phyloP scores from a whole-genome alignment of 139 green algal species.

The Picochlorum sp. region DNA sequence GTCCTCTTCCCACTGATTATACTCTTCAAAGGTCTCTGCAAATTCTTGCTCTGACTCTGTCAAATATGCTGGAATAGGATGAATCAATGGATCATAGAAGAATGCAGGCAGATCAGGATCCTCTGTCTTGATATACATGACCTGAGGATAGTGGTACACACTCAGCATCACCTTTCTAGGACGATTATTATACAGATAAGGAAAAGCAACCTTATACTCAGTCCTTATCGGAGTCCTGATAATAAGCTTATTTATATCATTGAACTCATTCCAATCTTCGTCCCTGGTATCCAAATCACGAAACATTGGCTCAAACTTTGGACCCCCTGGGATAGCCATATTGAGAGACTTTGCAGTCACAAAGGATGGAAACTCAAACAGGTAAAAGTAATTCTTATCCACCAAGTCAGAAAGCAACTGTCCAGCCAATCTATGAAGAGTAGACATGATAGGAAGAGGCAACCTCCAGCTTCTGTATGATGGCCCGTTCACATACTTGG shows the following conservation, averaged over 20 bases:
- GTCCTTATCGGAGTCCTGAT: slow-evolving; percentile 84
- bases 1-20: slow-evolving; percentile 75
- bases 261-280: slow-evolving; percentile 99
- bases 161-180: slow-evolving; percentile 84
- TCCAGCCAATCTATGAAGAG: slow-evolving; percentile 83
- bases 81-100: slow-evolving; percentile 98
- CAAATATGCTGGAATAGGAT: slow-evolving; percentile 91
- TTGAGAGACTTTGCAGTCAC: slow-evolving; percentile 87
- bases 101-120: slow-evolving; percentile 98
- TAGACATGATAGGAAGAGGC: slow-evolving; percentile 88
- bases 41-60: slow-evolving; percentile 11
- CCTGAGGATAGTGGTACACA: slow-evolving; percentile 87
- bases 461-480: slow-evolving; percentile 91
- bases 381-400: slow-evolving; percentile 99
- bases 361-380: slow-evolving; percentile 86
- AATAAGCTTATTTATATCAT: slow-evolving; percentile 99
- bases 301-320: slow-evolving; percentile 99
- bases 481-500: slow-evolving; percentile 83
- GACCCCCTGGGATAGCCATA: slow-evolving; percentile 96
- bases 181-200: slow-evolving; percentile 99
- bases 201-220: slow-evolving; percentile 94
- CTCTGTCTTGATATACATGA: slow-evolving; percentile 99
- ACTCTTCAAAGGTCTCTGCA: slow-evolving; percentile 8
- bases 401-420: slow-evolving; percentile 94
- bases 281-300: slow-evolving; percentile 88